A percentile compares a stretch with the other conserved stretches of the same genome.
phyloP scores from a whole-genome alignment of 495 filamentous ascomycete species.

The Aspergillus mulundensis region DNA sequence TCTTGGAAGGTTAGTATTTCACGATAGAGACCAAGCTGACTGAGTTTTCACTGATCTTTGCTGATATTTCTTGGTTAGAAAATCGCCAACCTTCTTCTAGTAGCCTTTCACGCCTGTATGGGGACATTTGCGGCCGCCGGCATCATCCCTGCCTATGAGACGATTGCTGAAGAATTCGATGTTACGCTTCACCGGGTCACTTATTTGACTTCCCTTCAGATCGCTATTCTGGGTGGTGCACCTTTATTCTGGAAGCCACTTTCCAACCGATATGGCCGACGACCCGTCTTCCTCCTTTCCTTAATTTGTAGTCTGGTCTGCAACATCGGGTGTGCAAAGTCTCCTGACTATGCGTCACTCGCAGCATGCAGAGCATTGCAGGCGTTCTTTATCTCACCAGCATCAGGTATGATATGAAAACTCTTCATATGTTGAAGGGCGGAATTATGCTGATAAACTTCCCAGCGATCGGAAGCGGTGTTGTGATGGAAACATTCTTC shows the following conservation, averaged over 20 bases:
- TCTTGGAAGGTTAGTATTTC: slow-evolving; percentile 46
- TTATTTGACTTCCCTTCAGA: slow-evolving; percentile 51
- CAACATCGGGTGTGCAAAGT: slow-evolving; percentile 44
- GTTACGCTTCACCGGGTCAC: slow-evolving; percentile 41
- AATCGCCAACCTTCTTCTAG: slow-evolving; percentile 47
- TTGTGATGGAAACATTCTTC: slow-evolving; percentile 53
- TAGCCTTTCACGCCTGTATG: slow-evolving; percentile 55
- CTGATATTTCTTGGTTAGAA: slow-evolving; percentile 34
- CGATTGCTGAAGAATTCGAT: slow-evolving; percentile 40
- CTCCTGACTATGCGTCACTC: slow-evolving; percentile 38
- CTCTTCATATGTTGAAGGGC: neutral
- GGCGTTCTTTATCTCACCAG: slow-evolving; percentile 51
- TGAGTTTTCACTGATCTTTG: too few relatives aligned
- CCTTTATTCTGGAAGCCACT: slow-evolving; percentile 55
- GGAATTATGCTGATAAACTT: neutral
- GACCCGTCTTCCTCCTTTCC: slow-evolving; percentile 49
- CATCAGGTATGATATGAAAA: slow-evolving; percentile 13
- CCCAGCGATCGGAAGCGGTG: slow-evolving; percentile 50
- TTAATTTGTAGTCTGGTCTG: slow-evolving; percentile 40
- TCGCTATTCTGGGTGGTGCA: slow-evolving; percentile 47
- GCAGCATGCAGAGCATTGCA: slow-evolving; percentile 47
- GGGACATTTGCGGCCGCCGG: slow-evolving; percentile 52
- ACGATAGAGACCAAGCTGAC: too few relatives aligned
- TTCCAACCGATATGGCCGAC: slow-evolving; percentile 50
- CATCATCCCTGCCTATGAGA: slow-evolving; percentile 50